A percentile compares a stretch with the other conserved stretches of the same genome.
Evolutionary conservation across 202 grass and related monocot genomes (phyloP).

Genomic region (Digitaria exilis): DNA sequence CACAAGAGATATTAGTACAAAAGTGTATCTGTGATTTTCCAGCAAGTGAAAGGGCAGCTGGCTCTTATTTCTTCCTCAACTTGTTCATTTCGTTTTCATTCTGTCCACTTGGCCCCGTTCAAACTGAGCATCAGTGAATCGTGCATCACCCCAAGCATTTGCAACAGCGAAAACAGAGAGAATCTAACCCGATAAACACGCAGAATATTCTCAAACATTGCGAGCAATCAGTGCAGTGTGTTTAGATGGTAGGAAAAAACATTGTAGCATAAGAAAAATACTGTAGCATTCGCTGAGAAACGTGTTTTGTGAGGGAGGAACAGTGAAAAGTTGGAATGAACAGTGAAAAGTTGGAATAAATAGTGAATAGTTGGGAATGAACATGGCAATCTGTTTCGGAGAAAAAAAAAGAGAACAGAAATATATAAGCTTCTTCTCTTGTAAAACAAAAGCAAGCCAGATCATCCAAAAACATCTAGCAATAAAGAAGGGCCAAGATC

Average conservation of each 20-base stretch:
- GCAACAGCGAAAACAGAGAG: background rate
- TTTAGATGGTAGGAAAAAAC: too few species aligned
- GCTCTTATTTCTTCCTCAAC: constrained; percentile 8
- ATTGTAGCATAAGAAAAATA: too few species aligned
- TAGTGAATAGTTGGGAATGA: too few species aligned
- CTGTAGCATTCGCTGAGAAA: too few species aligned
- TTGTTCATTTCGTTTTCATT: constrained; percentile 38
- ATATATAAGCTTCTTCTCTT: background rate
- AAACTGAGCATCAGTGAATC: background rate
- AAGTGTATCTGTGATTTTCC: constrained; percentile 8
- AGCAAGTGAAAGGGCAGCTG: constrained; percentile 21
- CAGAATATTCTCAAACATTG: constrained; percentile 11
- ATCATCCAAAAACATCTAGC: constrained; percentile 14
- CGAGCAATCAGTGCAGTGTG: background rate
- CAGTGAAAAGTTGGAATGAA: too few species aligned
- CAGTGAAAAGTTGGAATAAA: too few species aligned
- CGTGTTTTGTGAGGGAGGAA: too few species aligned
- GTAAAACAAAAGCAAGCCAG: background rate
- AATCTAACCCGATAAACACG: constrained; percentile 18
- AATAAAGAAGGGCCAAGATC: background rate
- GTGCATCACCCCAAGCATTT: constrained; percentile 4
- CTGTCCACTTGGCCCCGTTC: background rate
- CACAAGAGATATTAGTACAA: constrained; percentile 7
- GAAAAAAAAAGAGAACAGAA: background rate
- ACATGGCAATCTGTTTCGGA: background rate